Base-by-base conservation (phyloP, 2,329 filamentous ascomycete species). In the Cordyceps fumosorosea region DNA sequence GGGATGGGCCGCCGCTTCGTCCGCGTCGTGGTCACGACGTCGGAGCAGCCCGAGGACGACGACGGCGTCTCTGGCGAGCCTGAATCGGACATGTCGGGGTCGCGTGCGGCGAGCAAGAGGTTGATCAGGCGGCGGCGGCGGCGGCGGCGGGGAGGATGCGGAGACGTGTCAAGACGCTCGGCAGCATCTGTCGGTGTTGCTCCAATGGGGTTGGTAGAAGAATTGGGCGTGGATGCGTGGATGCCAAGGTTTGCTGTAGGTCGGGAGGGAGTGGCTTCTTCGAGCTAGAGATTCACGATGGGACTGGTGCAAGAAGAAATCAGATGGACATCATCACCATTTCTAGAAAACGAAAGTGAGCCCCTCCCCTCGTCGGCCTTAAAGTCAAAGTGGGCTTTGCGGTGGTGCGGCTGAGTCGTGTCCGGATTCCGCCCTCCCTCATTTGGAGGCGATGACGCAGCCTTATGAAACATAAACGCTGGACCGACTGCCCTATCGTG, bases 1-100 rank as follows among this genome's bases (percentile, higher is more conserved):
- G 73, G 72, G 5, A 73, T 70, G 5, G 73, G 72, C 3, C 67
- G 68, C 18, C 72, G 68, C 32, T 66, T 71, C 18, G 60, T 52
- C 18, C 57, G 54, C 14, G 50, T 22, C 44, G 42, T 18, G 16
- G 44, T 22, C 56, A 48, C 22, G 22, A 47, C 10, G 11, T 60
- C 56, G 34, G 56, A 51, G 47, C 37, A 34, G n/a, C 55, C 50
- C 8, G 50, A 54, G 1, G 58, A 54, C 10, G 58, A 60, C n/a
- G 58, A 44, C 40, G 60, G 60, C 26, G 60, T 62, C 22, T 29
- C 54, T 45, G 54, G 54, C 4, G 40, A 44, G 16, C 53, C 24
- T 10, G 26, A 24, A 45, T 62, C 54, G 22, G 54, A 57, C 54
- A 62, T 57, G 42, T 26, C 56, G 22, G 44, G n/a, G 34, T 57